These are phyloP conservation scores for Hypsizygus ulmarius DNA, from an alignment of 1,284 basidiomycete species.

Conservation along the genomic window DNA sequence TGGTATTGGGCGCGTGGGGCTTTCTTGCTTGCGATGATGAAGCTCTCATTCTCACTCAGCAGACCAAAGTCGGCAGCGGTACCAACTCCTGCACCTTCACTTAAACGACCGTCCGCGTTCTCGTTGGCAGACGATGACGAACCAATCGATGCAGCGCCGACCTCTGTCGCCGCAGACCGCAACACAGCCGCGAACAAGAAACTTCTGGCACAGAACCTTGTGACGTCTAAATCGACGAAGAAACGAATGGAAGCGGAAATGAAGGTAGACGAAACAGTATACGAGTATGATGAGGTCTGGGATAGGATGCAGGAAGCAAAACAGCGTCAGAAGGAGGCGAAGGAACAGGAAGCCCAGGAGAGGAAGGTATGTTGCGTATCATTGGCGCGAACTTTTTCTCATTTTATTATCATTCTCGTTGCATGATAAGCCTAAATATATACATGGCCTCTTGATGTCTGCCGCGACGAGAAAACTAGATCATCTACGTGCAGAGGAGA, in stretches of 20 bases:
- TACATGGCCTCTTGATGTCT: conserved; percentile 75
- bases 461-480: conserved; percentile 89
- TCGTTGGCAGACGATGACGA: conserved; percentile 63
- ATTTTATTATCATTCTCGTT: conserved; percentile 17
- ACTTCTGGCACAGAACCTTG: conserved; percentile 54
- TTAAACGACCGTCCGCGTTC: conserved; percentile 63
- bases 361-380: conserved; percentile 56
- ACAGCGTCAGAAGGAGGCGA: conserved; percentile 66
- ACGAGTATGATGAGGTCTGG: conserved; percentile 96
- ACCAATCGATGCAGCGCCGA: conserved; percentile 46
- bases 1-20: background rate
- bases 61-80: conserved; percentile 52
- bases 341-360: conserved; percentile 69
- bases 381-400: conserved; percentile 4
- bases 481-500: conserved; percentile 94
- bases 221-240: conserved; percentile 56
- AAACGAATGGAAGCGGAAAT: conserved; percentile 75
- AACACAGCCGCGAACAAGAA: conserved; percentile 49
- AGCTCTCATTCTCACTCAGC: conserved; percentile 77
- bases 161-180: conserved; percentile 33
- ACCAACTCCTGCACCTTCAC: conserved; percentile 47
- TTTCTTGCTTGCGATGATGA: conserved; percentile 49
- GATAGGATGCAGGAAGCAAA: conserved; percentile 93
- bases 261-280: conserved; percentile 80
- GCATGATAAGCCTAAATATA: conserved; percentile 84